Evolutionary conservation across 225 moss, liverwort and hornwort species (phyloP), one percentile per base, ranked within the genome.

Genomic region (Rhytidiadelphus loreus): DNA sequence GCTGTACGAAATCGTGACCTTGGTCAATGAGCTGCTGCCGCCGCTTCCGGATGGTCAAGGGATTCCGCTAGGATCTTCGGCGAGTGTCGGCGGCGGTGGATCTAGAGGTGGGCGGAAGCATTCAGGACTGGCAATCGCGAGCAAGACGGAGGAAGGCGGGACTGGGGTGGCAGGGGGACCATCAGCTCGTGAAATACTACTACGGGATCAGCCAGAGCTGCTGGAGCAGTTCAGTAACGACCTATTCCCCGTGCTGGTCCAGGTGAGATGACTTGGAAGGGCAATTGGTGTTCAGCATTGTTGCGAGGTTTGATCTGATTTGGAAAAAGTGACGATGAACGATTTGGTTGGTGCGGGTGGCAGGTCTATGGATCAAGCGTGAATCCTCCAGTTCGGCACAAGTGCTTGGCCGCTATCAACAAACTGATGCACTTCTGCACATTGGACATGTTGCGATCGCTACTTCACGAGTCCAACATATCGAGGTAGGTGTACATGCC

Each of bases 321-420:
- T 71, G 65, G 70, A 84, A 33, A 15, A 41, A 69, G 35, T 48
- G 66, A 32, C 23, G 64, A 78, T 66, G 52, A 26, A 88, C 44
- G 83, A 88, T 50, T 60, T 89, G 39, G 76, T 87, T 89, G 72
- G 79, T 77, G 35, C 55, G 84, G 83, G 59, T 72, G 76, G 80
- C 93, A 99, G 99, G 99, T 97, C 53, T 97, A 99, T 94, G 99
- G 99, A 60, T 99, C 97, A 62, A 99, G 99, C 88, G 99, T 99
- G 78, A 99, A 97, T 94, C 97, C 99, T 88, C 96, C 96, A 46
- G 97, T 99, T 57, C 96, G 97, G 78, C 96, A 99, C 89, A 99
- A 99, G 89, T 99, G 99, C 91, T 95, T 99, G 91, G 96, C 96
- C 70, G 97, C 96, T 53, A 95, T 97, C 55, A 96, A 93, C 88